A percentile compares a stretch with the other conserved stretches of the same genome.
Evolutionary conservation across 2,329 filamentous ascomycete genomes (phyloP).

Genomic region (Colletotrichum salicis): DNA sequence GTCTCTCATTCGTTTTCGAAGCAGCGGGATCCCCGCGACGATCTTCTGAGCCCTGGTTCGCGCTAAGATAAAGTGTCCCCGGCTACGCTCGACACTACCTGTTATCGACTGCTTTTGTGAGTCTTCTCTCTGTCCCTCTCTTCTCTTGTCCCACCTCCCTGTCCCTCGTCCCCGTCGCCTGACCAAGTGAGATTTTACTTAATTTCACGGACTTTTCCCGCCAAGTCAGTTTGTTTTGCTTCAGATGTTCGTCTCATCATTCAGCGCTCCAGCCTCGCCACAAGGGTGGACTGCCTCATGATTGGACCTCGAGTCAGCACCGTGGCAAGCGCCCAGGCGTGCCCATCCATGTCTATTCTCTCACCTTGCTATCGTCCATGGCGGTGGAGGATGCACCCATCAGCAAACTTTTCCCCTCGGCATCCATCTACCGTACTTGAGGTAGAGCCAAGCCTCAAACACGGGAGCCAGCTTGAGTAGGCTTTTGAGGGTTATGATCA

Average conservation of each 20-base stretch:
- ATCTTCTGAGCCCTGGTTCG: constrained; percentile 32
- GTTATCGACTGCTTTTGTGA: not conserved
- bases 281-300: not conserved
- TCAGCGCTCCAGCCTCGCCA: constrained; percentile 5
- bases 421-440: not conserved
- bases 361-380: not conserved
- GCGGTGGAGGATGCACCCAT: not conserved
- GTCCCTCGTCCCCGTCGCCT: constrained; percentile 4
- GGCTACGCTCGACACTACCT: constrained; percentile 5
- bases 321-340: constrained; percentile 4
- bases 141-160: not conserved
- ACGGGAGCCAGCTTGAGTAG: not conserved
- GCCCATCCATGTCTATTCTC: not conserved
- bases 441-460: not conserved
- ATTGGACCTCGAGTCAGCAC: not conserved
- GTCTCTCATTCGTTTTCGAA: constrained; percentile 32
- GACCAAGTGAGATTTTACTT: not conserved
- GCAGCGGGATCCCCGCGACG: constrained; percentile 33
- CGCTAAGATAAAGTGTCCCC: constrained; percentile 27
- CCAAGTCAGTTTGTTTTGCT: constrained; percentile 12
- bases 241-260: constrained; percentile 32
- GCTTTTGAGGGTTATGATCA: not conserved
- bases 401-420: constrained; percentile 5
- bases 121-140: not conserved
- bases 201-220: not conserved